phyloP scores from a whole-genome alignment of 2,329 filamentous ascomycete genomes.

The Gaeumannomyces sp. region DNA sequence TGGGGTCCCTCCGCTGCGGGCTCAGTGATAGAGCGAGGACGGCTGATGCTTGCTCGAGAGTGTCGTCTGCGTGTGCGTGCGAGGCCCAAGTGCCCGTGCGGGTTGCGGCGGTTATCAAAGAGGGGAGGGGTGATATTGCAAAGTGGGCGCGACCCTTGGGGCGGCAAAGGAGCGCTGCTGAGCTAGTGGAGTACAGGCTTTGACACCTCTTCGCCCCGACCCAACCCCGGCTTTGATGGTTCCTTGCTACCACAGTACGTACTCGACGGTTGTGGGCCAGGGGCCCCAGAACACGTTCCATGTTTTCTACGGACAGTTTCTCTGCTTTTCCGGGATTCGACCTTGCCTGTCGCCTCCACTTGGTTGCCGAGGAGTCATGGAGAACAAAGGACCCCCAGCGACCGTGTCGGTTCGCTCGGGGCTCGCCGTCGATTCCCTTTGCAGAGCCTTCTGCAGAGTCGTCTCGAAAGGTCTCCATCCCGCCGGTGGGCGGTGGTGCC shows the following conservation, averaged over 20 bases:
- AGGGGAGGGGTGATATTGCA: background rate
- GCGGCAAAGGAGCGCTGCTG: background rate
- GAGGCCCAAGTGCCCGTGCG: background rate
- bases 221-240: background rate
- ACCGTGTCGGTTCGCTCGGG: too few species aligned
- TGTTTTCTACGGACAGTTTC: background rate
- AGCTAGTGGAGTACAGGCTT: background rate
- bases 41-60: background rate
- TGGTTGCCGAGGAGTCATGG: background rate
- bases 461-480: background rate
- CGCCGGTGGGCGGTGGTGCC: too few species aligned
- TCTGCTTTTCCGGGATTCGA: background rate
- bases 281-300: constrained; percentile 1
- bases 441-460: background rate
- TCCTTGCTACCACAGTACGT: background rate
- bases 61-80: background rate
- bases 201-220: background rate
- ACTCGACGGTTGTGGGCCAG: background rate
- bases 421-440: background rate
- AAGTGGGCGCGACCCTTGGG: background rate
- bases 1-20: too few species aligned
- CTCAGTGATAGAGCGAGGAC: background rate
- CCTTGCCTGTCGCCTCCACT: background rate
- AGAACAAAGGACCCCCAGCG: too few species aligned
- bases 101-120: background rate